These are phyloP conservation scores for Eucalyptus guilfoylei DNA, from an alignment of 345 rosid genomes.

Conservation along the genomic window DNA sequence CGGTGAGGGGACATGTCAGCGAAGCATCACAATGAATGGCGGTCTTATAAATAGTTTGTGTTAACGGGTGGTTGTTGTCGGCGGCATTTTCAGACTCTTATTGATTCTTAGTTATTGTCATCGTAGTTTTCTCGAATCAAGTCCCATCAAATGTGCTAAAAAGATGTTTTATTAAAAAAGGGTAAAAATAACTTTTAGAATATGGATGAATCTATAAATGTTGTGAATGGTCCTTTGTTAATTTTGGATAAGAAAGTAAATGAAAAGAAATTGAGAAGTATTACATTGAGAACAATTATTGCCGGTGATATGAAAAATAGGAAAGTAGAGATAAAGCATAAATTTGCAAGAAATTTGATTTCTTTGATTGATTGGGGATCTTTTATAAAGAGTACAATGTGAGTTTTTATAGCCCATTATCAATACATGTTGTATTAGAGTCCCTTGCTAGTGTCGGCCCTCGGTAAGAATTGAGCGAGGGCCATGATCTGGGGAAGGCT, in stretches of 20 bases:
- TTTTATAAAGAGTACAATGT: not conserved
- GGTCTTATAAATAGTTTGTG: not conserved
- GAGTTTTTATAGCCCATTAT: not conserved
- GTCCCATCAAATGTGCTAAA: accelerated
- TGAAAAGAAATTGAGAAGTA: not conserved
- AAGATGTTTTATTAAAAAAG: not conserved
- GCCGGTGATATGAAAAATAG: not conserved
- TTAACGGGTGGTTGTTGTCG: not conserved
- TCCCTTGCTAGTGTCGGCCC: not conserved
- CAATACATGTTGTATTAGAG: not conserved
- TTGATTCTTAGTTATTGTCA: not conserved
- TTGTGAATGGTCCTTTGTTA: not conserved
- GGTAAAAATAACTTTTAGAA: not conserved
- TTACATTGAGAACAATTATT: not conserved
- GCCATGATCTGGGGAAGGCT: not conserved
- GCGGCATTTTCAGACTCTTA: not conserved
- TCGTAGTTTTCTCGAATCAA: not conserved
- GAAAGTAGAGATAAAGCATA: not conserved
- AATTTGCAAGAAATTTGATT: not conserved
- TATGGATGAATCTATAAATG: not conserved
- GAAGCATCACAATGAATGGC: not conserved
- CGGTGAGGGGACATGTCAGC: not conserved
- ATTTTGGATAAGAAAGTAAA: not conserved
- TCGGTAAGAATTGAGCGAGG: not conserved
- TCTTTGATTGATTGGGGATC: not conserved